Evolutionary conservation across 2,329 filamentous ascomycete species (phyloP).

Genomic region (Fusarium redolens): DNA sequence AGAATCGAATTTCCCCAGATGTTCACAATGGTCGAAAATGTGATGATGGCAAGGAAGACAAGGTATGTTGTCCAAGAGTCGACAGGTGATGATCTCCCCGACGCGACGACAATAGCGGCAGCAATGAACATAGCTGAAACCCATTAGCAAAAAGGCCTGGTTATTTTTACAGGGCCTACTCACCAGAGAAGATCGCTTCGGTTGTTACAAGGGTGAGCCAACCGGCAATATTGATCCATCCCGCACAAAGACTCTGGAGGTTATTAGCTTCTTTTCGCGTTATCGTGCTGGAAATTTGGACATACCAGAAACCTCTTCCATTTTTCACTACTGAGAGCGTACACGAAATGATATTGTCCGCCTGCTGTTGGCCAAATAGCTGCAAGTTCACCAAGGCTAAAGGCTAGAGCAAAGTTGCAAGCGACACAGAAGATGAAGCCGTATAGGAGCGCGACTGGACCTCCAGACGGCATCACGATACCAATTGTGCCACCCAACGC

Average conservation of each 20-base stretch:
- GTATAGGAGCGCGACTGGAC: not conserved
- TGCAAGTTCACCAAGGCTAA: not conserved
- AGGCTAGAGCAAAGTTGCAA: not conserved
- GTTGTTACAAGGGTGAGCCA: not conserved
- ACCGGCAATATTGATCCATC: not conserved
- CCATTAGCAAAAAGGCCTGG: rapidly evolving
- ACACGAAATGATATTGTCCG: not conserved
- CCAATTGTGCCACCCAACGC: not conserved
- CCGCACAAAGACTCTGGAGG: not conserved
- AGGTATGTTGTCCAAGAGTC: not conserved
- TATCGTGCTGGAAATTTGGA: rapidly evolving
- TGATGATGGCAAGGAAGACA: not conserved
- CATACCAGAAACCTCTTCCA: not conserved
- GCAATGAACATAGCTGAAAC: not conserved
- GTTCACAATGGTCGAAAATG: not conserved
- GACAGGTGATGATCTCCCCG: not conserved
- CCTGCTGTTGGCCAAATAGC: not conserved
- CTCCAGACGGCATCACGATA: not conserved
- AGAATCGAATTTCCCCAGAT: not conserved
- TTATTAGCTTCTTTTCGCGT: rapidly evolving
- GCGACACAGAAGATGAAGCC: not conserved
- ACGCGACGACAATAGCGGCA: not conserved
- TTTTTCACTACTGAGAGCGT: not conserved
- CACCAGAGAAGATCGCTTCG: not conserved
- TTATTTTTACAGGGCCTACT: rapidly evolving